These are phyloP conservation scores for Plasmopara viticola DNA, from an alignment of 352 stramenopile species.

Conservation along the genomic window DNA sequence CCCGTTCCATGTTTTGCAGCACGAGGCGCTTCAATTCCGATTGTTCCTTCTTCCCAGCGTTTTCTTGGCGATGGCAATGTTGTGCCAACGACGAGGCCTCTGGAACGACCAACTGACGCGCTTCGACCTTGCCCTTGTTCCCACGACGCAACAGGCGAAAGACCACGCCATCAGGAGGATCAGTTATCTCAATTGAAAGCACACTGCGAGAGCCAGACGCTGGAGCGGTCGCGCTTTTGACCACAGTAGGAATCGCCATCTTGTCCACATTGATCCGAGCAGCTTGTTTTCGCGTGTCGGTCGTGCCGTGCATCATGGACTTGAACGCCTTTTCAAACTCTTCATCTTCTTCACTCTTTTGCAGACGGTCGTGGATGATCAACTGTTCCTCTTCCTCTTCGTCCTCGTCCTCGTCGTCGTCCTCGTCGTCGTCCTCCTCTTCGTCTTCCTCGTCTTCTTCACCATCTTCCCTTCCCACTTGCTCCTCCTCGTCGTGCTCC, in stretches of 20 bases:
- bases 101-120: conserved; percentile 90
- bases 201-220: conserved; percentile 9
- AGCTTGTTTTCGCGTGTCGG: conserved; percentile 53
- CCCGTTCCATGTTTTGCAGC: conserved; percentile 80
- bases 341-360: conserved; percentile 78
- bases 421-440: conserved; percentile 58
- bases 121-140: conserved; percentile 96
- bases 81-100: conserved; percentile 90
- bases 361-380: conserved; percentile 79
- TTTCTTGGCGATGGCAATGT: conserved; percentile 83
- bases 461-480: conserved; percentile 43
- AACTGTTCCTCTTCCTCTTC: conserved; percentile 84
- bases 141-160: conserved; percentile 95
- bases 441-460: conserved; percentile 77
- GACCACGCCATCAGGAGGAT: conserved; percentile 45
- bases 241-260: conserved; percentile 80
- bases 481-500: conserved; percentile 46
- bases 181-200: conserved; percentile 24
- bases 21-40: conserved; percentile 85
- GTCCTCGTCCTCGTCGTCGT: conserved; percentile 58
- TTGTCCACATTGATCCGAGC: conserved; percentile 81
- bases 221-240: conserved; percentile 42
- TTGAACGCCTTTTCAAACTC: conserved; percentile 87
- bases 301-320: conserved; percentile 70
- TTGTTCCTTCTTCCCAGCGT: conserved; percentile 79